phyloP scores from a whole-genome alignment of 1,284 basidiomycete species.

The Malassezia obtusa region DNA sequence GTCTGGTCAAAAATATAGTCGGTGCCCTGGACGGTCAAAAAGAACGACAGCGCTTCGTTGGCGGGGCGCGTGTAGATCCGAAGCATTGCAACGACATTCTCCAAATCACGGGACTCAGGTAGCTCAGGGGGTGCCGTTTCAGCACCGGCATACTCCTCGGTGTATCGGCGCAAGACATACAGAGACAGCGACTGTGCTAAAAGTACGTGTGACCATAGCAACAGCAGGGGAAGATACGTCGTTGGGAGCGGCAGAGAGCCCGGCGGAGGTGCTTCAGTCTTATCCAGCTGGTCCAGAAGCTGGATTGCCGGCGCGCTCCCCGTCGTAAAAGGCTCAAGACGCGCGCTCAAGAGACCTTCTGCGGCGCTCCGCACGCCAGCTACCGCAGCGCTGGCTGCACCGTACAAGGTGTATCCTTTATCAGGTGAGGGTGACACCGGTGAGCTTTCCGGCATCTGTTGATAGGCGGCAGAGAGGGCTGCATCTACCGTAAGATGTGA shows the following conservation, averaged over 20 bases:
- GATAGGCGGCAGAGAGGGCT: constrained; percentile 14
- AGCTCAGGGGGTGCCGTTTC: background rate
- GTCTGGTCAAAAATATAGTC: constrained; percentile 78
- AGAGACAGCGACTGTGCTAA: constrained; percentile 77
- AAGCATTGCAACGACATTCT: constrained; percentile 64
- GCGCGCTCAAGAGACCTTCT: constrained; percentile 13
- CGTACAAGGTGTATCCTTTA: constrained; percentile 31
- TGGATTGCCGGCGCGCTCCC: constrained; percentile 33
- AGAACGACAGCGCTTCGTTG: constrained; percentile 75
- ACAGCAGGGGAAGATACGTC: constrained; percentile 80
- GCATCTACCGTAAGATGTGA: constrained; percentile 18
- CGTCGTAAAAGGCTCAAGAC: constrained; percentile 22
- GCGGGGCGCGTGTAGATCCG: constrained; percentile 79
- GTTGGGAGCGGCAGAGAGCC: constrained; percentile 56
- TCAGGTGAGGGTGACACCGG: constrained; percentile 21
- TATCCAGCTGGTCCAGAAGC: constrained; percentile 46
- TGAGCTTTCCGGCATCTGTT: constrained; percentile 8
- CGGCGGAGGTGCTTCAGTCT: constrained; percentile 81
- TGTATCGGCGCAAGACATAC: constrained; percentile 63
- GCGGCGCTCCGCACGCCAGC: constrained; percentile 19
- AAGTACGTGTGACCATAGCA: constrained; percentile 74
- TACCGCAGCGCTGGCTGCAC: constrained; percentile 34
- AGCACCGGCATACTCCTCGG: constrained; percentile 50
- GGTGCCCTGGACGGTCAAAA: constrained; percentile 76
- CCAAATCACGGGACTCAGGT: constrained; percentile 46